Evolutionary conservation across 306 rosid genomes (phyloP), one percentile per base, ranked within the genome.

Genomic region (Abrus pulchellus): DNA sequence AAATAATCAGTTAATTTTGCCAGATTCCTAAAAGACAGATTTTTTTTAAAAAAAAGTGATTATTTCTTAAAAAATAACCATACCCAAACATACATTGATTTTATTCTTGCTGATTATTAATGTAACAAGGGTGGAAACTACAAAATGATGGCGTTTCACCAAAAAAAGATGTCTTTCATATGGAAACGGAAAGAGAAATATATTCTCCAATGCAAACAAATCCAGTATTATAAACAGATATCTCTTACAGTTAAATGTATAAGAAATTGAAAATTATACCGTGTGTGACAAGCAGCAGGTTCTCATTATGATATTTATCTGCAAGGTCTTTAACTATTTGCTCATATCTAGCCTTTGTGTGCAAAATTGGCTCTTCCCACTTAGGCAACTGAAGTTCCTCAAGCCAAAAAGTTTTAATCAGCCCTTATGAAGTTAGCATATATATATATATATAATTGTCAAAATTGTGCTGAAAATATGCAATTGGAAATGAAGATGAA

Each of bases 231-330:
- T 12, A 47, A 40, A 48, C 56, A 59, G 50, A 75, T 45, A 1
- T 49, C 8, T 48, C 3, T 33, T 41, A 29, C 8, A 55, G 53
- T 48, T 13, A 7, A 9, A 34, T 7, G 52, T 11, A 36, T 10
- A 55, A 38, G 40, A 72, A 82, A 34, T 32, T 5, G 13, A 34
- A 49, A 14, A 14, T 9, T 53, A 67, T 89, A 93, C 99, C 98
- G 33, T 93, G 99, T n/a, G 98, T 93, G 77, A 93, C 94, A 61
- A 93, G 93, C 68, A 95, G 94, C 87, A 95, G 86, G 79, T 93
- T 95, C 72, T 95, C 92, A 0, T 75, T 73, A 2, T 83, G 96
- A 80, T 87, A 83, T 68, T 87, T 91, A 79, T 95, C 92, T 1
- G 99, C 97, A 68, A 95, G 96, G 47, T 90, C 92, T 81, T 86